Evolutionary conservation across 2,329 filamentous ascomycete species (phyloP), one percentile per base, ranked within the genome.

Genomic region (Fusarium palustre): DNA sequence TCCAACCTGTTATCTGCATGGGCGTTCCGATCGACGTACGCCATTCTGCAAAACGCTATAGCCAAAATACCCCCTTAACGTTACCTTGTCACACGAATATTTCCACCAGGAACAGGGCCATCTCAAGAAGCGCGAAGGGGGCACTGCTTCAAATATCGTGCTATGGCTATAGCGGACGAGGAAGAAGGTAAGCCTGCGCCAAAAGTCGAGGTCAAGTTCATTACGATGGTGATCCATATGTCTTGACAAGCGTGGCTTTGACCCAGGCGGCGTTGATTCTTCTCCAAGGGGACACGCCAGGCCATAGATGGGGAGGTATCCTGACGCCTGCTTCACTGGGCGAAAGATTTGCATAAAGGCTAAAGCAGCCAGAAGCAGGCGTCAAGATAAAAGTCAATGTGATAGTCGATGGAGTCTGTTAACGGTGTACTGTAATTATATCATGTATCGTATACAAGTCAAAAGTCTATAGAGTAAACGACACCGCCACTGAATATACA

Each of bases 251-350:
- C n/a, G 55, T 70, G 31, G 55, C 58, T 18, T 41, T 73, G n/a
- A 64, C 67, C 6, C 60, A 73, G 28, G 69, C 67, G 7, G 70
- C 67, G 5, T 48, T 70, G 45, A 20, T 66, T n/a, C 49, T 73
- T 22, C 56, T 73, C 13, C 52, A 69, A 31, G 68, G 39, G 5
- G 43, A 50, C 5, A 62, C 57, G 4, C 48, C 55, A 16, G 59
- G 49, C 16, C 70, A 69, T 13, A 59, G 48, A 18, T 49, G 48
- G 11, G 62, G 69, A 47, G 71, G 71, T 8, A 60, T 73, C 33
- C 33, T 70, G 43, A 73, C 71, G 38, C 50, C 68, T 6, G 68
- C 71, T n/a, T 38, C 64, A 24, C 31, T 73, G 38, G 68, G 71
- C 7, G 55, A 70, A 12, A 43, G 55, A 53, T 60, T 59, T 28